phyloP scores from a whole-genome alignment of 2,329 filamentous ascomycete species.

The Pseudogymnoascus pannorum region DNA sequence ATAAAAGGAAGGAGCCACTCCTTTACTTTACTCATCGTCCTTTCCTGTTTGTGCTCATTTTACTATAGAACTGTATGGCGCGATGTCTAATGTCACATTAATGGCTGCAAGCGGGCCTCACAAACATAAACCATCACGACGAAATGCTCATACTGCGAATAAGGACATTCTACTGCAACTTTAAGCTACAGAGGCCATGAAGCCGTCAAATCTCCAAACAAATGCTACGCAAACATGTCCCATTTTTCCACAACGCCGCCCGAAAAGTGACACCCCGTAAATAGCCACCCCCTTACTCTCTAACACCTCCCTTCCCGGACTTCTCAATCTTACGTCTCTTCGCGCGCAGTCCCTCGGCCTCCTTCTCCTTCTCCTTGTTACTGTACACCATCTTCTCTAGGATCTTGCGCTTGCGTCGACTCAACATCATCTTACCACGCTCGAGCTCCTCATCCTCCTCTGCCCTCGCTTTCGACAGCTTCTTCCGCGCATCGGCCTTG shows the following conservation, averaged over 20 bases:
- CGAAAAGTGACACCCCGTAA: conserved; percentile 6
- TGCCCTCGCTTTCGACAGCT: conserved; percentile 61
- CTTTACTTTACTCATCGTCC: too few relatives aligned
- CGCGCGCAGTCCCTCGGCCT: conserved; percentile 75
- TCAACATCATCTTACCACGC: conserved; percentile 95
- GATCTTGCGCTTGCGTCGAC: conserved; percentile 94
- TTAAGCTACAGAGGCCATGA: conserved; percentile 6
- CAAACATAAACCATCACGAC: not conserved
- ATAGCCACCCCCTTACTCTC: conserved; percentile 11
- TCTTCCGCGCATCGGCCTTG: conserved; percentile 64
- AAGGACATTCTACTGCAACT: conserved; percentile 6
- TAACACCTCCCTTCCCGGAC: conserved; percentile 24
- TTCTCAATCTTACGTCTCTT: conserved; percentile 90
- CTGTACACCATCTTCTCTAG: conserved; percentile 96
- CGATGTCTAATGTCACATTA: not conserved
- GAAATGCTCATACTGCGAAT: not conserved
- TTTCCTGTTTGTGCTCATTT: not conserved
- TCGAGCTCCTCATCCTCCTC: conserved; percentile 83
- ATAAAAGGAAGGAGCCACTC: not conserved
- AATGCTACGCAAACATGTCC: conserved; percentile 7
- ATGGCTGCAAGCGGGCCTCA: not conserved
- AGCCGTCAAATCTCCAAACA: conserved; percentile 6
- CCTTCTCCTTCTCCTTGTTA: conserved; percentile 86
- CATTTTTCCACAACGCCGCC: conserved; percentile 8
- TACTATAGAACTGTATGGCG: not conserved